A percentile compares a stretch with the other conserved stretches of the same genome.
Evolutionary conservation across 257 asterid genomes (phyloP).

Genomic region (Petunia axillaris): DNA sequence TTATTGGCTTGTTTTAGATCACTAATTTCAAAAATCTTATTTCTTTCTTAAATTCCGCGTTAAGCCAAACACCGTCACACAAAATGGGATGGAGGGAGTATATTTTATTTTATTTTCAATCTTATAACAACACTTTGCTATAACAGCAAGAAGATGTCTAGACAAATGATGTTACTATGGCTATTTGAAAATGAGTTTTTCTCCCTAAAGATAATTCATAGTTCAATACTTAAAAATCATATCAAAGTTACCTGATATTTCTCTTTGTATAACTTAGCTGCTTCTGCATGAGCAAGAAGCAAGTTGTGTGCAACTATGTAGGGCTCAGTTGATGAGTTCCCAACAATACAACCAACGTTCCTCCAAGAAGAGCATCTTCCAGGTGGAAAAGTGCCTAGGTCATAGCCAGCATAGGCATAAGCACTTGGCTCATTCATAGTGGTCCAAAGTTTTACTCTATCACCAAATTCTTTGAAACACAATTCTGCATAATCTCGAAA

Average conservation of each 20-base stretch:
- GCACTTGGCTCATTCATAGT: conserved; percentile 21
- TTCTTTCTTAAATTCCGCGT: no score
- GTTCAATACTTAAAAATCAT: no score
- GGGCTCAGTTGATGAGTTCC: conserved; percentile 7
- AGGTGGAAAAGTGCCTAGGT: background rate
- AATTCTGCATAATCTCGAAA: conserved; percentile 22
- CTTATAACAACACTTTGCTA: no score
- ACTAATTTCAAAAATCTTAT: no score
- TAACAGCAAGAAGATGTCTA: no score
- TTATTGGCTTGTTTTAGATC: no score
- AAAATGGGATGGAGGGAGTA: no score
- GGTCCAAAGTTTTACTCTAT: conserved; percentile 22
- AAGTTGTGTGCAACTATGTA: conserved; percentile 8
- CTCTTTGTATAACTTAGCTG: background rate
- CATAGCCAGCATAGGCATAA: conserved; percentile 15
- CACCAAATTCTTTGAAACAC: conserved; percentile 25
- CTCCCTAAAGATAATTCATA: no score
- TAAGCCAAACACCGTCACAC: no score
- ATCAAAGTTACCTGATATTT: background rate
- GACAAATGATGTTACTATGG: no score
- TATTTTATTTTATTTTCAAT: no score
- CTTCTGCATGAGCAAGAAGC: conserved; percentile 21
- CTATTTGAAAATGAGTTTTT: no score
- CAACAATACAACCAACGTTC: background rate
- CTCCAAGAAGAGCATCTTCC: conserved; percentile 22